A percentile compares a stretch with the other conserved stretches of the same genome.
Conservation (phyloP, 2,329 filamentous ascomycete genomes). For the Xylaria arbuscula region DNA sequence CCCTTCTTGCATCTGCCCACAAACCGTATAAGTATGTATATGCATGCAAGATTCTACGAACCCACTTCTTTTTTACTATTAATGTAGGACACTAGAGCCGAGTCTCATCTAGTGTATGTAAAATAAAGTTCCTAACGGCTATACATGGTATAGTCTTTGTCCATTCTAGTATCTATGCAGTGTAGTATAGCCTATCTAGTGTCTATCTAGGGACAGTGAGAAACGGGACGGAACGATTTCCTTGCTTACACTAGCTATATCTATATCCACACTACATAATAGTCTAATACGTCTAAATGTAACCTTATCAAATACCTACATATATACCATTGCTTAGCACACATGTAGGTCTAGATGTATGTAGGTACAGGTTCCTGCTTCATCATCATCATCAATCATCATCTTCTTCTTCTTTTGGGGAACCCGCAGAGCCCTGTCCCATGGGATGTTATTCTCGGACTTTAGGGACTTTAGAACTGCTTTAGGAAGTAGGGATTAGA, state of each 20-base stretch:
- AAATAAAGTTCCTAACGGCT: too few relatives aligned
- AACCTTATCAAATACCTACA: neutral
- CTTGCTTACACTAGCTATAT: neutral
- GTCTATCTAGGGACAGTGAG: neutral
- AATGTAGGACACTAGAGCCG: too few relatives aligned
- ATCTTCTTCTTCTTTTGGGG: too few relatives aligned
- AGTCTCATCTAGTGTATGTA: too few relatives aligned
- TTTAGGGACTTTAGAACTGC: neutral
- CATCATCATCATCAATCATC: too few relatives aligned
- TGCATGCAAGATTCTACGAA: conserved; percentile 20
- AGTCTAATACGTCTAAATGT: too few relatives aligned
- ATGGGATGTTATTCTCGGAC: neutral
- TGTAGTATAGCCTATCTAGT: too few relatives aligned
- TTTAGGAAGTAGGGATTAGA: too few relatives aligned
- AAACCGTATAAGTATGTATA: neutral
- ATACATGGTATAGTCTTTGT: too few relatives aligned
- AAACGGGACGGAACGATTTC: conserved; percentile 8
- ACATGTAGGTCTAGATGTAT: neutral
- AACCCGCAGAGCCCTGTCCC: too few relatives aligned
- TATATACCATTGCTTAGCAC: neutral
- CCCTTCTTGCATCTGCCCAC: neutral
- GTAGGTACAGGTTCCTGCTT: neutral
- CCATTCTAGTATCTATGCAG: too few relatives aligned
- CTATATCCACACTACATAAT: too few relatives aligned
- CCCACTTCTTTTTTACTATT: conserved; percentile 14